phyloP scores from a whole-genome alignment of 2,329 filamentous ascomycete genomes.

The Cytospora paraplurivora region DNA sequence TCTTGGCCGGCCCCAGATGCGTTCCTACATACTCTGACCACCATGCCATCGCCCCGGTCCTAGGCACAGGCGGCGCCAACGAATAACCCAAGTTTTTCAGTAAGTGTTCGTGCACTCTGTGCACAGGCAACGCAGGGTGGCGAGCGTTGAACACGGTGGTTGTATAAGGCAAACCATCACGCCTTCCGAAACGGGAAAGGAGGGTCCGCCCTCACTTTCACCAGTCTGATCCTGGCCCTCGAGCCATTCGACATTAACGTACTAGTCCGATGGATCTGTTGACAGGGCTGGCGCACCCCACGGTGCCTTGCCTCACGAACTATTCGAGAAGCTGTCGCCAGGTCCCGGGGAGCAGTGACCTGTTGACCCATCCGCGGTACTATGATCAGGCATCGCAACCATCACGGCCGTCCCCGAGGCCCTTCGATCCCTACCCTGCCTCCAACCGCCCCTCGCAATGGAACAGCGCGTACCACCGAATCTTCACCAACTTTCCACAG shows the following conservation, averaged over 20 bases:
- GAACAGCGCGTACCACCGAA: slow-evolving; percentile 23
- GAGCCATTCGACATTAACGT: not conserved
- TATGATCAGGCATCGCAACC: slow-evolving; percentile 16
- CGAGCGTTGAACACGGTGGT: not conserved
- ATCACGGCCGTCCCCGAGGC: slow-evolving; percentile 22
- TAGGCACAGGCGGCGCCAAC: slow-evolving; percentile 20
- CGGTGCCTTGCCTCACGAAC: slow-evolving; percentile 16
- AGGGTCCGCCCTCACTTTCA: not conserved
- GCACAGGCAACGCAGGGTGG: not conserved
- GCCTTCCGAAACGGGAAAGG: not conserved
- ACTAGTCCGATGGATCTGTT: slow-evolving; percentile 24
- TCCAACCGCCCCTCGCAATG: slow-evolving; percentile 33
- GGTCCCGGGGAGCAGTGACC: slow-evolving; percentile 3
- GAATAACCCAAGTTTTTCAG: not conserved
- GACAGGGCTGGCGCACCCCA: slow-evolving; percentile 24
- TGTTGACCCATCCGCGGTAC: slow-evolving; percentile 17
- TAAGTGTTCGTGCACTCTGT: not conserved
- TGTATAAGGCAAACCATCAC: not conserved
- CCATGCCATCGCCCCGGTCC: slow-evolving; percentile 16
- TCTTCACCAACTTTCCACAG: slow-evolving; percentile 21
- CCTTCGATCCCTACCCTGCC: slow-evolving; percentile 37
- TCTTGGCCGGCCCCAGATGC: slow-evolving; percentile 20
- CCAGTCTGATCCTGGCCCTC: slow-evolving; percentile 12
- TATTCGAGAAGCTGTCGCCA: slow-evolving; percentile 19
- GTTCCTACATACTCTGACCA: slow-evolving; percentile 15